These are phyloP conservation scores for Sporothrix humicola DNA, from an alignment of 2,329 filamentous ascomycete species.

Conservation along the genomic window DNA sequence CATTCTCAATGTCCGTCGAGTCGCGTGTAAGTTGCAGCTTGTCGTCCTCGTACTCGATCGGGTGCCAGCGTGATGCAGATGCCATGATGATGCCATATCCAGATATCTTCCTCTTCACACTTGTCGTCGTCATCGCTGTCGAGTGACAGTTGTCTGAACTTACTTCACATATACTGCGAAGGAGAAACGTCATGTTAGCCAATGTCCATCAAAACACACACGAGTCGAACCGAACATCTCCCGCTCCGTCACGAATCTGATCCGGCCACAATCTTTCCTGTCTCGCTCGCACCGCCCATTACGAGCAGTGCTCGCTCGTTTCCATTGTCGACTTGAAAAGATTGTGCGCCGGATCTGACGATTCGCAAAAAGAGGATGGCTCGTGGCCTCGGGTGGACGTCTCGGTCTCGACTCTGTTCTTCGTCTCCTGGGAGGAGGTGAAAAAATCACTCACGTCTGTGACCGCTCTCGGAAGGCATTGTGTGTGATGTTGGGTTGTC, in stretches of 20 bases:
- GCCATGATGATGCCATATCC: not conserved
- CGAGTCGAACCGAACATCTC: not conserved
- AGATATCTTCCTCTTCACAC: constrained; percentile 23
- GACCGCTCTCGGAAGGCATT: constrained; percentile 87
- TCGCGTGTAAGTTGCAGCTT: not conserved
- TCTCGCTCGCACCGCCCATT: not conserved
- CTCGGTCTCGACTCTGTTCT: not conserved
- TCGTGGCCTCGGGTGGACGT: not conserved
- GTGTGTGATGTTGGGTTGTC: constrained; percentile 51
- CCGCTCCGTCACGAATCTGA: not conserved
- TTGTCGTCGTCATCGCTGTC: not conserved
- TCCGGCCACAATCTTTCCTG: not conserved
- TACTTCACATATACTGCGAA: constrained; percentile 83
- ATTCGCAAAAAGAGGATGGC: not conserved
- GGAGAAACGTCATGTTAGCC: constrained; percentile 32
- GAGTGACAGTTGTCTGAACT: constrained; percentile 52
- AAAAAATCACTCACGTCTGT: constrained; percentile 74
- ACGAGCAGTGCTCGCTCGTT: constrained; percentile 13
- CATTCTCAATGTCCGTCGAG: constrained; percentile 1
- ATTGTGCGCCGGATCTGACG: constrained; percentile 13
- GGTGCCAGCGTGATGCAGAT: constrained; percentile 4
- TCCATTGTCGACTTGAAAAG: not conserved
- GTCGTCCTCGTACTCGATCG: not conserved
- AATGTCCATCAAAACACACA: not conserved
- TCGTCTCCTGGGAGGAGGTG: not conserved